Percentiles rank a stretch among this genome's conserved stretches.
These are phyloP conservation scores for Porodaedalea pini DNA, from an alignment of 1,284 basidiomycete species.

Conservation along the genomic window DNA sequence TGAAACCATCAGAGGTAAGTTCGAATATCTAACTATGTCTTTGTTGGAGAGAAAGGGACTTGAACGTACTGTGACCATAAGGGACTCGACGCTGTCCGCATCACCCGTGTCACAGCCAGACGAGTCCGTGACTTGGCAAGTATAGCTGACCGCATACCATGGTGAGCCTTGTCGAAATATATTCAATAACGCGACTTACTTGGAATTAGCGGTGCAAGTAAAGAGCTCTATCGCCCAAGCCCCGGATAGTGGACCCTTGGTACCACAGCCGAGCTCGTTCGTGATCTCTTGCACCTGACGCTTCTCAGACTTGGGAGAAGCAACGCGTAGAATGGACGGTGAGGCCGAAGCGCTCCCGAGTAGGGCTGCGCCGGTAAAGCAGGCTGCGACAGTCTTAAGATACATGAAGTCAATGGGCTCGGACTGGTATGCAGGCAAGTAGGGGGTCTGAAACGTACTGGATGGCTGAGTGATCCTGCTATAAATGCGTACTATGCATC, in stretches of 20 bases:
- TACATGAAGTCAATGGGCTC: not conserved
- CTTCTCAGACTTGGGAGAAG: not conserved
- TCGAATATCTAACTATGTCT: not conserved
- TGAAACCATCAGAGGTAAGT: not conserved
- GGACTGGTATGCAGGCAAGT: not conserved
- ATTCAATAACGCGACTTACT: not conserved
- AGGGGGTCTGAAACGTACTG: not conserved
- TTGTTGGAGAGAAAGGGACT: not conserved
- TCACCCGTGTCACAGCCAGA: constrained; percentile 1
- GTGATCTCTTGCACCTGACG: constrained; percentile 9
- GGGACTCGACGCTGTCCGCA: not conserved
- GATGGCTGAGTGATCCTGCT: not conserved
- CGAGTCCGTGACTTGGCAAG: constrained; percentile 6
- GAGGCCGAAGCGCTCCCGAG: not conserved
- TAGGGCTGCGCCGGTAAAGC: not conserved
- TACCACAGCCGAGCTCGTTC: not conserved
- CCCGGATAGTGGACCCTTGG: constrained; percentile 8
- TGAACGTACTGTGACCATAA: not conserved
- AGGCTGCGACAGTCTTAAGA: not conserved
- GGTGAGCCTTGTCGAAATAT: not conserved
- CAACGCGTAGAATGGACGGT: not conserved
- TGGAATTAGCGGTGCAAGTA: not conserved
- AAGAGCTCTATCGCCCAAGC: constrained; percentile 12
- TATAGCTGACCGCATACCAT: not conserved
- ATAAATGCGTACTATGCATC: not conserved